Base-by-base conservation (phyloP, 2,329 filamentous ascomycete species). In the Esteya vermicola region DNA sequence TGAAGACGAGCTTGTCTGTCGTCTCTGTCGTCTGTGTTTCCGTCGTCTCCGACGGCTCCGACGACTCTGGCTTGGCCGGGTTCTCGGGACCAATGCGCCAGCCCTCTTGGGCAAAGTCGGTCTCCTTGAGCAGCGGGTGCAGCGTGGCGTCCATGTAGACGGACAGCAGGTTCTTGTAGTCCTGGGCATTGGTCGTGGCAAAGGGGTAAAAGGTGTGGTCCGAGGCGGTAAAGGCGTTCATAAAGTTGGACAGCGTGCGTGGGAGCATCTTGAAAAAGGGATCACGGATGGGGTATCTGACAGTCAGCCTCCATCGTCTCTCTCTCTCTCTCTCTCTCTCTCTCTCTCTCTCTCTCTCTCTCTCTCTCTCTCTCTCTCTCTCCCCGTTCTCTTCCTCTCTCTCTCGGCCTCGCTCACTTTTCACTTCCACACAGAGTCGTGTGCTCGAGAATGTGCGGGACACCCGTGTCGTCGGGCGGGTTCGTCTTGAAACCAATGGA, bases 191-290 rank as follows among this genome's bases (percentile, higher is more conserved):
- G 20, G 91, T 98, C 3, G 91, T 98, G 42, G 91, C 88, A 59
- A 98, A 98, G 2, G 91, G 91, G 55, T 98, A 98, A 50, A 85
- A 93, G 10, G 91, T 98, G 58, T 98, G 88, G 54, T 96, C 89
- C 19, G 86, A 82, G 21, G 88, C 86, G 32, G 91, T 98, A 57
- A 96, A 94, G 45, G 91, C 91, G 59, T 98, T 98, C 91, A 98
- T 98, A 56, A 95, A 98, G 61, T 96, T 98, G 48, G 91, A 95
- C n/a, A 98, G 71, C 6, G 91, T 95, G 51, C 91, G 78, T 19
- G 91, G 91, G 21, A 98, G 73, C 91, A 98, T 98, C 72, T 96
- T 98, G 70, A 98, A 98, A 68, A 98, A 98, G 0, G 91, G 91
- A 54, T 98, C 91, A 46, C 91, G 85, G 43, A 98, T 89, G n/a